Evolutionary conservation across 192 early-diverging fungal species (phyloP).

Genomic region (Podila verticillata): DNA sequence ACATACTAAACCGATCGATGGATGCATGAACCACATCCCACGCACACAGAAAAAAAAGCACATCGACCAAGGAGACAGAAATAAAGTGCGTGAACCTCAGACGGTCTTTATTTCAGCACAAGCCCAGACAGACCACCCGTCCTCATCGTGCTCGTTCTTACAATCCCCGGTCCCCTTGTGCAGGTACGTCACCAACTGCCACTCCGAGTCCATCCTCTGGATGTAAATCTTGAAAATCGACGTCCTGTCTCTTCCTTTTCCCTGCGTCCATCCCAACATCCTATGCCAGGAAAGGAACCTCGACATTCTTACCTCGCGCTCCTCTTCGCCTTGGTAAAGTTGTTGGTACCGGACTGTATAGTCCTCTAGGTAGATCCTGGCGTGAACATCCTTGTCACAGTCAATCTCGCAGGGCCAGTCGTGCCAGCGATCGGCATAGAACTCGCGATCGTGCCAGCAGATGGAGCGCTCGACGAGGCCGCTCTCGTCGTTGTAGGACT

Average conservation of each 20-base stretch:
- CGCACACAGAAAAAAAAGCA: too few relatives aligned
- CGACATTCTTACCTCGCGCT: background rate
- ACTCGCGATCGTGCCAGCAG: constrained; percentile 20
- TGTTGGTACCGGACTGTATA: constrained; percentile 2
- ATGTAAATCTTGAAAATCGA: constrained; percentile 24
- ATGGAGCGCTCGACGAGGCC: constrained; percentile 12
- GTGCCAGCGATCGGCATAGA: constrained; percentile 21
- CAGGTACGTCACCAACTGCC: constrained; percentile 23
- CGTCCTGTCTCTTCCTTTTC: background rate
- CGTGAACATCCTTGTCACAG: constrained; percentile 8
- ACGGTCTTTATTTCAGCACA: constrained; percentile 22
- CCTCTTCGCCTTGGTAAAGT: background rate
- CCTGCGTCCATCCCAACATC: background rate
- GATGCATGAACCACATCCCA: too few relatives aligned
- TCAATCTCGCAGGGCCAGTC: constrained; percentile 21
- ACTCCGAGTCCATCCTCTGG: constrained; percentile 19
- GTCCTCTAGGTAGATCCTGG: constrained; percentile 15
- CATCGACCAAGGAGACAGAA: too few relatives aligned
- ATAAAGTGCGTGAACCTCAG: too few relatives aligned
- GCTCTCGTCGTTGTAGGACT: constrained; percentile 12
- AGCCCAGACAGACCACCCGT: constrained; percentile 13
- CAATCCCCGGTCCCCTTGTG: constrained; percentile 20
- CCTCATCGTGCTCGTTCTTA: constrained; percentile 19
- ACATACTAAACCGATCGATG: too few relatives aligned
- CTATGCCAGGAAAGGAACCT: background rate